Conservation (phyloP, 2,329 filamentous ascomycete genomes). For the Fusarium sambucinum region DNA sequence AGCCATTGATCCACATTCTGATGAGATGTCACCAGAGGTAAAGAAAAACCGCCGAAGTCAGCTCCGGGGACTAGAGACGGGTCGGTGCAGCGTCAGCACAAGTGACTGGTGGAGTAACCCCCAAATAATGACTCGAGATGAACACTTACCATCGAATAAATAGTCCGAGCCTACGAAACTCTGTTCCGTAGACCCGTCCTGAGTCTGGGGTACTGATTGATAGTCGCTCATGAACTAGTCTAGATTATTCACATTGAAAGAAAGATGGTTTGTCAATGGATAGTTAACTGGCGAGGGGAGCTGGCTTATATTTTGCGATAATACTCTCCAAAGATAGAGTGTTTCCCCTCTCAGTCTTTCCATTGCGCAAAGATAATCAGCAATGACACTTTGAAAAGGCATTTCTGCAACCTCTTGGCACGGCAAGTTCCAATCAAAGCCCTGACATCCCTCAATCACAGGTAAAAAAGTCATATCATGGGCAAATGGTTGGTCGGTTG, state of each 20-base stretch:
- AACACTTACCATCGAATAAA: constrained; percentile 27
- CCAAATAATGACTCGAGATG: constrained; percentile 24
- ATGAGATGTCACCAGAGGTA: constrained; percentile 2
- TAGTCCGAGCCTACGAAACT: constrained; percentile 36
- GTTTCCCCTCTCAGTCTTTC: constrained; percentile 8
- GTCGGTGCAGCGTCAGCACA: constrained; percentile 18
- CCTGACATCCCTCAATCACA: constrained; percentile 20
- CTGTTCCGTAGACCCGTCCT: constrained; percentile 33
- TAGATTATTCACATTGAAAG: neutral
- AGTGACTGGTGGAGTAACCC: constrained; percentile 13
- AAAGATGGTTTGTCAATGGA: neutral
- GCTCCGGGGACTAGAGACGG: constrained; percentile 9
- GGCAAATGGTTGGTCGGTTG: constrained; percentile 33
- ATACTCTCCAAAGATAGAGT: neutral
- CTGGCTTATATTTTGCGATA: constrained; percentile 17
- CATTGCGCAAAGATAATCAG: constrained; percentile 4
- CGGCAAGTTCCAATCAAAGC: constrained; percentile 25
- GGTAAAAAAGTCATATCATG: constrained; percentile 17
- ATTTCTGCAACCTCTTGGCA: constrained; percentile 10
- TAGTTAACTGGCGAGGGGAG: neutral
- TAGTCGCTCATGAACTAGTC: constrained; percentile 32
- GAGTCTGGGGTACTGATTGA: constrained; percentile 4
- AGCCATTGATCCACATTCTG: constrained; percentile 23
- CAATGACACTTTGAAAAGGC: constrained; percentile 11
- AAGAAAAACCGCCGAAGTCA: constrained; percentile 16